These are phyloP conservation scores for Clarireedia homoeocarpa DNA, from an alignment of 2,329 filamentous ascomycete species.

Conservation along the genomic window DNA sequence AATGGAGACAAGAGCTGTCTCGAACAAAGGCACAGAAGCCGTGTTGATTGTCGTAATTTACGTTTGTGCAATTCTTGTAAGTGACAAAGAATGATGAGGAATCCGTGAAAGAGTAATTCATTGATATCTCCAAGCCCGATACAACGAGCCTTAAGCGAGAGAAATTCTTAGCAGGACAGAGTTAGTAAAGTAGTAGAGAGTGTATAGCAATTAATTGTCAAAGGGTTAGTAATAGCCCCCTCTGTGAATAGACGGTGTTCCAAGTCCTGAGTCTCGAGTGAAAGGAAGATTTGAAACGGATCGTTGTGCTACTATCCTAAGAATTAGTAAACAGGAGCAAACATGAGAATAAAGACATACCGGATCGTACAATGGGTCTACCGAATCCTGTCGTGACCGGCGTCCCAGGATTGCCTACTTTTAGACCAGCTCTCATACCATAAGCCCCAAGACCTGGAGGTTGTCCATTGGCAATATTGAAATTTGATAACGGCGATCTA, in stretches of 20 bases:
- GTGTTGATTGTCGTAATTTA: no score
- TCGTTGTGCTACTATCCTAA: slow-evolving; percentile 22
- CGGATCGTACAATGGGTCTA: slow-evolving; percentile 19
- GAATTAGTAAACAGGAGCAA: not conserved
- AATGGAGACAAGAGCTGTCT: no score
- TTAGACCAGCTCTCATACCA: slow-evolving; percentile 30
- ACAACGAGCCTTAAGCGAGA: no score
- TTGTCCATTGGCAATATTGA: slow-evolving; percentile 16
- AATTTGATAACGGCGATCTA: slow-evolving; percentile 16
- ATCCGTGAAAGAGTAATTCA: no score
- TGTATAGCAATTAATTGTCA: not conserved
- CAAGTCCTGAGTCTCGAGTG: slow-evolving; percentile 12
- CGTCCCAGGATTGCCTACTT: slow-evolving; percentile 26
- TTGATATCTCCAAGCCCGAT: no score
- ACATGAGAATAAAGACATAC: slow-evolving; percentile 15
- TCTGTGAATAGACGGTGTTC: slow-evolving; percentile 9
- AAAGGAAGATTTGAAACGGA: slow-evolving; percentile 12
- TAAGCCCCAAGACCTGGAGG: slow-evolving; percentile 25
- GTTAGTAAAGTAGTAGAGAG: not conserved
- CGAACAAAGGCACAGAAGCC: no score
- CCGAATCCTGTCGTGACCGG: slow-evolving; percentile 6
- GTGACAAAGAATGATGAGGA: not conserved
- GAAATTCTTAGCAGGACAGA: not conserved
- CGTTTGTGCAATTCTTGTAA: not conserved
- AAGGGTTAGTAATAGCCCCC: slow-evolving; percentile 1